Base-by-base conservation (phyloP, 2,329 filamentous ascomycete genomes). In the Keithomyces neogunnii region DNA sequence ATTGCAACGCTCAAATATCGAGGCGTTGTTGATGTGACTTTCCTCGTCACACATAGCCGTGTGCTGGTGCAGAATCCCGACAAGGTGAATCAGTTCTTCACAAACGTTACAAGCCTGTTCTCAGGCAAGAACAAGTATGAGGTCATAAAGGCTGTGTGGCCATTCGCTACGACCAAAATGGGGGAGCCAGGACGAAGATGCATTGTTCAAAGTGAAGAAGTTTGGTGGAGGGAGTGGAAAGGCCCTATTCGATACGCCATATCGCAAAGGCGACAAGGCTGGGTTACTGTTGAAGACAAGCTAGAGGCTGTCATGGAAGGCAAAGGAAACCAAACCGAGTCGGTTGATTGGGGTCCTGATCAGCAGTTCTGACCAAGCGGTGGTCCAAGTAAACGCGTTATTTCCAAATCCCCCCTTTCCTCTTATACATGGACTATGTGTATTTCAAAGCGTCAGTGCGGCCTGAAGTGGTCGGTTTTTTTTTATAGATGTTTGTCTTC, bases 71-170 rank as follows among this genome's bases (percentile, higher is more conserved):
- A 77, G 58, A 75, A 67, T 52, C 75, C 76, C 3, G 74, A 80
- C 61, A 74, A 69, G 57, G 69, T 77, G 52, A 77, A 79, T 58
- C 72, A 73, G 49, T 77, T 81, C 62, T 73, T 81, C 57, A 77
- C 74, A 10, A 74, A 69, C 29, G 68, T 82, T 30, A 70, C 73
- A 2, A 70, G 73, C 29, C 62, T 81, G 2, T 80, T 81, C 56
- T 67, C 69, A 0, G 76, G 76, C 3, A 76, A 73, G 61, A 73
- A 72, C 60, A 74, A 71, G 55, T 81, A 80, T 56, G 77, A 80
- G 61, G 74, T 79, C 3, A 69, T 78, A 47, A 77, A 78, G 60
- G 69, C 72, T 1, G 71, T 81, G 1, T 82, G 78, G 78, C 78
- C 77, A 3, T 81, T 79, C 63, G 78, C 78, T 2, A 75, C 74